Conservation (phyloP, 2,329 filamentous ascomycete genomes). For the Hysterium pulicare region DNA sequence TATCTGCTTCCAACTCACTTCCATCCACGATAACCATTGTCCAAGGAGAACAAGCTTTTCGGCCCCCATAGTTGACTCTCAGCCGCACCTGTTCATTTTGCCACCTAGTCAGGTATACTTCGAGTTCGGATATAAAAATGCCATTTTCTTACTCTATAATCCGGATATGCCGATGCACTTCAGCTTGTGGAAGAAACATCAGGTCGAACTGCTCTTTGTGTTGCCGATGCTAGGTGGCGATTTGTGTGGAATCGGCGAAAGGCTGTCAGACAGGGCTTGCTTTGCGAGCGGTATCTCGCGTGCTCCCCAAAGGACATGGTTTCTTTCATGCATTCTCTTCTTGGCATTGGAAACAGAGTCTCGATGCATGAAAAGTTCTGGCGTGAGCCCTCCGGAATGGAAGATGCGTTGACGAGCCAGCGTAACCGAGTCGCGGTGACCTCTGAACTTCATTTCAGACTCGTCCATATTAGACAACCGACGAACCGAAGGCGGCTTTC, state of each 20-base stretch:
- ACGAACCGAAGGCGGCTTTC: constrained; percentile 6
- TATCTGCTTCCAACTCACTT: too few species aligned
- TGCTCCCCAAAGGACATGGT: constrained; percentile 13
- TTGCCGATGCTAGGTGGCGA: constrained; percentile 9
- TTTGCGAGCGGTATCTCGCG: constrained; percentile 3
- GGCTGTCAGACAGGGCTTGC: neutral
- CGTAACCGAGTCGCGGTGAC: constrained; percentile 30
- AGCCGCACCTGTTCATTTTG: neutral
- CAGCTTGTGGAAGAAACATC: constrained; percentile 7
- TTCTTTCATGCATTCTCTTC: constrained; percentile 24
- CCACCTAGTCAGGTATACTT: neutral
- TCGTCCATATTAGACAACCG: constrained; percentile 30
- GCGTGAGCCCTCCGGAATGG: constrained; percentile 12
- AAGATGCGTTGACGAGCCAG: constrained; percentile 27
- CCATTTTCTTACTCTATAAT: constrained; percentile 14
- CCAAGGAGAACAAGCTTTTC: too few species aligned
- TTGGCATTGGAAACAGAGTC: constrained; percentile 23
- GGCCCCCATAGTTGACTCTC: too few species aligned
- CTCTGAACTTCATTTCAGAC: constrained; percentile 22
- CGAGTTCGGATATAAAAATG: neutral
- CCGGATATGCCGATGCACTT: constrained; percentile 13
- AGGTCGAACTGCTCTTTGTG: constrained; percentile 9
- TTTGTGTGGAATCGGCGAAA: neutral
- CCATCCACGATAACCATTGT: too few species aligned
- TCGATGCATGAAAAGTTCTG: constrained; percentile 19